Conservation (phyloP, 805 yeast species). For the Soucietia sequanensis region DNA sequence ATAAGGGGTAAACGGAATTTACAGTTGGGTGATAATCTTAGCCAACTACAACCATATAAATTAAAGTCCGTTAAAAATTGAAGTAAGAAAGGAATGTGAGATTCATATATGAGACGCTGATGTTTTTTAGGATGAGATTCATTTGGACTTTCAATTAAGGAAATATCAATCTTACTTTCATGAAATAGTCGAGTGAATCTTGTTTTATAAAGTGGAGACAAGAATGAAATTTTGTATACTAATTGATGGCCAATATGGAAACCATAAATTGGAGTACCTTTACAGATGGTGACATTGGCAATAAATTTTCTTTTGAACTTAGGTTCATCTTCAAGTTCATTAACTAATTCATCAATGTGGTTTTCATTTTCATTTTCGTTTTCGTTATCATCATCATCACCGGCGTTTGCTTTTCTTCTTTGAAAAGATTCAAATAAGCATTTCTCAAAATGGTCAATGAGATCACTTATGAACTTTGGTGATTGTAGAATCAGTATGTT, state of each 20-base stretch:
- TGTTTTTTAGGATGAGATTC: not conserved
- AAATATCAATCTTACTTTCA: conserved; percentile 11
- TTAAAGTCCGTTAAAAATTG: conserved; percentile 86
- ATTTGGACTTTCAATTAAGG: conserved; percentile 1
- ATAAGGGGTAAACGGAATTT: conserved; percentile 59
- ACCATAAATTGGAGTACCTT: conserved; percentile 84
- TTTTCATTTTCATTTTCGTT: conserved; percentile 4
- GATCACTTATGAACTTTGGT: conserved; percentile 30
- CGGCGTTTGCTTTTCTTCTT: conserved; percentile 14
- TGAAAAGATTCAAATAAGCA: conserved; percentile 39
- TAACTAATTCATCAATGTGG: conserved; percentile 8
- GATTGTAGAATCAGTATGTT: conserved; percentile 13
- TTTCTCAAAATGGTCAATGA: conserved; percentile 47
- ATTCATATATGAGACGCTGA: conserved; percentile 48
- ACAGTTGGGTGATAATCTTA: conserved; percentile 44
- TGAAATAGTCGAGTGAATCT: conserved; percentile 51
- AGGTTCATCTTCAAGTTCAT: too few species aligned
- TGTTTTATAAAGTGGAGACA: conserved; percentile 59
- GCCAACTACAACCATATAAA: conserved; percentile 81
- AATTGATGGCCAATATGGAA: conserved; percentile 63
- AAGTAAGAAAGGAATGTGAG: conserved; percentile 72
- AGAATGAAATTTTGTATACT: conserved; percentile 65
- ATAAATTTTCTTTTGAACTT: conserved; percentile 38
- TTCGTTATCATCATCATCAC: conserved; percentile 5
- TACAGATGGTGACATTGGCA: conserved; percentile 62